A percentile compares a stretch with the other conserved stretches of the same genome.
Evolutionary conservation across 2,329 filamentous ascomycete genomes (phyloP).

Genomic region (Chrysoporthe puriensis): DNA sequence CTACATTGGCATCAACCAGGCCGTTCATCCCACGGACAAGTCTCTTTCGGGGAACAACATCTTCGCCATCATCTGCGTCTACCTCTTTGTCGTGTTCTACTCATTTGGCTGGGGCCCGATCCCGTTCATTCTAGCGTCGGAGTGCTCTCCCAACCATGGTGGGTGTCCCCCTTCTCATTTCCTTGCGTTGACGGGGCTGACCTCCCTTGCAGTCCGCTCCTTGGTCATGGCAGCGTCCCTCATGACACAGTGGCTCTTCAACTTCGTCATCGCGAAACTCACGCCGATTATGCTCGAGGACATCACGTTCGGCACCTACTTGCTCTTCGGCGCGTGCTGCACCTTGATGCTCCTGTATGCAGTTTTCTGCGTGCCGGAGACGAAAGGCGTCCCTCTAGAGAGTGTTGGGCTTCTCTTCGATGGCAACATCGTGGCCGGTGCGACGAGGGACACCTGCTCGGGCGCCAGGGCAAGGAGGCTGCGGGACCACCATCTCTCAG

Average conservation of each 20-base stretch:
- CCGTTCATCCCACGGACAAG: conserved; percentile 35
- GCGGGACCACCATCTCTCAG: conserved; percentile 12
- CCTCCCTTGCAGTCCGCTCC: conserved; percentile 29
- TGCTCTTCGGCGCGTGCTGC: conserved; percentile 55
- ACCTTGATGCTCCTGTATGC: conserved; percentile 51
- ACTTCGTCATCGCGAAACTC: conserved; percentile 45
- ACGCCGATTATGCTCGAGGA: conserved; percentile 47
- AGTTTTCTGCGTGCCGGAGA: conserved; percentile 56
- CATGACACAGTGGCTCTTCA: conserved; percentile 42
- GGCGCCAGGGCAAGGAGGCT: conserved; percentile 22
- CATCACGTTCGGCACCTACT: conserved; percentile 54
- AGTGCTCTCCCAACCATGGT: conserved; percentile 34
- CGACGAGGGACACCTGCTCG: conserved; percentile 25
- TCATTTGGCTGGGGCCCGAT: conserved; percentile 37
- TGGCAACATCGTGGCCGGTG: conserved; percentile 26
- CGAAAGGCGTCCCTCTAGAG: conserved; percentile 54
- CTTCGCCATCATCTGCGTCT: conserved; percentile 48
- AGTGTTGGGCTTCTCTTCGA: conserved; percentile 26
- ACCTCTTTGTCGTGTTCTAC: conserved; percentile 48
- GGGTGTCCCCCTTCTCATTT: background rate
- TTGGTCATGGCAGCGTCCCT: conserved; percentile 33
- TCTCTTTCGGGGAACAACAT: conserved; percentile 45
- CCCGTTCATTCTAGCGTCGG: conserved; percentile 34
- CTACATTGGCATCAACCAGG: conserved; percentile 44
- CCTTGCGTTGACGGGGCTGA: background rate